These are phyloP conservation scores for Talaromyces sp. DNA, from an alignment of 2,329 filamentous ascomycete species.

Conservation along the genomic window DNA sequence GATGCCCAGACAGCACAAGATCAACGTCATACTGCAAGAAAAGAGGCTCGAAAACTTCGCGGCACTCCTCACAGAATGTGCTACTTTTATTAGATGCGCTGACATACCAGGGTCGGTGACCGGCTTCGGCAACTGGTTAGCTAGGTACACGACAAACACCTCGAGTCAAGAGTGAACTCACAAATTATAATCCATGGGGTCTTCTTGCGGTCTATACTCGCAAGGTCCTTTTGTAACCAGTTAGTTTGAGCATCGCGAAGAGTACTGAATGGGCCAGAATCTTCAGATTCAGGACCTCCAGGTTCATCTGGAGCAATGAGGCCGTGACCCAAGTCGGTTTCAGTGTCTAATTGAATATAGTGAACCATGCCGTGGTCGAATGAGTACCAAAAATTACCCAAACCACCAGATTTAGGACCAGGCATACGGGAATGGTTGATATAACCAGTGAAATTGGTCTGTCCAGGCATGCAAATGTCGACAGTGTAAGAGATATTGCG, in stretches of 20 bases:
- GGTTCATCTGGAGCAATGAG: conserved; percentile 18
- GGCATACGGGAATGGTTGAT: conserved; percentile 26
- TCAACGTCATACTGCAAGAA: conserved; percentile 53
- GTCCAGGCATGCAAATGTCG: conserved; percentile 23
- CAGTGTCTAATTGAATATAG: conserved; percentile 19
- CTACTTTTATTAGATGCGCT: conserved; percentile 12
- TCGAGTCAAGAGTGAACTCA: not conserved
- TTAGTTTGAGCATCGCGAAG: conserved; percentile 8
- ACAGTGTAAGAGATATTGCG: conserved; percentile 19
- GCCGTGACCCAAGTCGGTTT: conserved; percentile 19
- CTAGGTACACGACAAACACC: not conserved
- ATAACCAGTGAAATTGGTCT: conserved; percentile 27
- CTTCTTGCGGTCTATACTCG: conserved; percentile 24
- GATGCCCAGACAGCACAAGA: conserved; percentile 52
- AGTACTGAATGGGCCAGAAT: conserved; percentile 18
- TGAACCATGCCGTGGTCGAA: conserved; percentile 21
- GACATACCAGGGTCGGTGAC: conserved; percentile 26
- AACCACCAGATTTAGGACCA: conserved; percentile 20
- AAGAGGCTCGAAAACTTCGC: conserved; percentile 48
- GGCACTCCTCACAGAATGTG: conserved; percentile 41
- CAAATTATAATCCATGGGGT: conserved; percentile 29
- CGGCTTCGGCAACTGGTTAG: conserved; percentile 12
- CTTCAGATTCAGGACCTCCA: conserved; percentile 8
- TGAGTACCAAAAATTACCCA: conserved; percentile 17
- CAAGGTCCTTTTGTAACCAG: conserved; percentile 22